These are phyloP conservation scores for Ceratocystis variospora DNA, from an alignment of 2,329 filamentous ascomycete species.

Conservation along the genomic window DNA sequence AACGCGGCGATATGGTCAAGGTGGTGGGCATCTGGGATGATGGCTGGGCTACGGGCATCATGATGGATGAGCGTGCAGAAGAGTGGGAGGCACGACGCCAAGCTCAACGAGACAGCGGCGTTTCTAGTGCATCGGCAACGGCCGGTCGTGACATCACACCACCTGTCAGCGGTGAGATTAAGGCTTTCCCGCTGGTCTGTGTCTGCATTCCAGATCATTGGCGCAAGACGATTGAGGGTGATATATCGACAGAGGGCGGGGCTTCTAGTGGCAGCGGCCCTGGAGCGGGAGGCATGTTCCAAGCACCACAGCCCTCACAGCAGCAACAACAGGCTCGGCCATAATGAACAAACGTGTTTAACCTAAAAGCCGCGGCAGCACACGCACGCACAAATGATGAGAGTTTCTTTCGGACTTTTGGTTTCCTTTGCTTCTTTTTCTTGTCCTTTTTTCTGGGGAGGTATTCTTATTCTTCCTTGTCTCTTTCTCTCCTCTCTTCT, in stretches of 20 bases:
- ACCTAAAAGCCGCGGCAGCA: neutral
- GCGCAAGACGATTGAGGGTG: slow-evolving; percentile 91
- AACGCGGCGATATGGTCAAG: slow-evolving; percentile 95
- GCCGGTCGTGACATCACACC: slow-evolving; percentile 46
- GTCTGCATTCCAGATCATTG: slow-evolving; percentile 92
- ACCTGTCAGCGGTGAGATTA: slow-evolving; percentile 66
- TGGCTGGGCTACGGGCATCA: slow-evolving; percentile 89
- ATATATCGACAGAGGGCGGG: slow-evolving; percentile 53
- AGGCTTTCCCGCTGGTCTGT: slow-evolving; percentile 93
- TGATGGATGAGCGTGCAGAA: slow-evolving; percentile 69
- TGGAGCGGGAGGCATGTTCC: neutral
- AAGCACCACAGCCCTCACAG: neutral
- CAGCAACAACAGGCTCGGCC: slow-evolving; percentile 1
- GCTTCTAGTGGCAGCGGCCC: slow-evolving; percentile 27
- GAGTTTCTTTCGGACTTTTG: slow-evolving; percentile 1
- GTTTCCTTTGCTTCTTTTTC: neutral
- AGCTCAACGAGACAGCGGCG: slow-evolving; percentile 78
- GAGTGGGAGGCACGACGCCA: slow-evolving; percentile 71
- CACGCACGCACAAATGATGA: neutral
- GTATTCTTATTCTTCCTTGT: slow-evolving; percentile 2
- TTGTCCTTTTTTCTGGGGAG: neutral
- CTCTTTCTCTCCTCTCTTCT: slow-evolving; percentile 5
- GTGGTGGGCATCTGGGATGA: slow-evolving; percentile 98
- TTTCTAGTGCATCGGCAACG: slow-evolving; percentile 57
- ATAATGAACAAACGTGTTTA: slow-evolving; percentile 1